Conservation (phyloP, 805 yeast species). For the Saturnispora silvae region DNA sequence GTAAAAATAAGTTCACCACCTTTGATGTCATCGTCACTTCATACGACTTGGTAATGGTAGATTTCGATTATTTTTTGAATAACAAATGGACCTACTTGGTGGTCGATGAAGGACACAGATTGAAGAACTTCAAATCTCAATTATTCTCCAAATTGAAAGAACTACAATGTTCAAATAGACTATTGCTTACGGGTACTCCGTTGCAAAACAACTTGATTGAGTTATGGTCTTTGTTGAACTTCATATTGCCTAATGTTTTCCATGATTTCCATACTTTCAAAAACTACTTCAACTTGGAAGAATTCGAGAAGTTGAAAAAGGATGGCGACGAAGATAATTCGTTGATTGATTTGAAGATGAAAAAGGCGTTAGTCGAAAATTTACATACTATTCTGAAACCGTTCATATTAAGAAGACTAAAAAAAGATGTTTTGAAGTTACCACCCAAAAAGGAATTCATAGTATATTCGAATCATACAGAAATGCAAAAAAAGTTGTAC, state of each 20-base stretch:
- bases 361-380: slow-evolving; percentile 56
- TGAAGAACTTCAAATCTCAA: slow-evolving; percentile 74
- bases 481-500: slow-evolving; percentile 45
- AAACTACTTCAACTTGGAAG: slow-evolving; percentile 85
- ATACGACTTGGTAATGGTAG: slow-evolving; percentile 71
- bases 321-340: slow-evolving; percentile 27
- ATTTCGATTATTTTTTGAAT: slow-evolving; percentile 42
- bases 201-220: slow-evolving; percentile 84
- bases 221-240: slow-evolving; percentile 85
- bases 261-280: slow-evolving; percentile 84
- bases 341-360: slow-evolving; percentile 46
- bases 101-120: slow-evolving; percentile 93
- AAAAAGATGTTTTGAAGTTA: slow-evolving; percentile 57
- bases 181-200: slow-evolving; percentile 92
- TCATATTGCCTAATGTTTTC: slow-evolving; percentile 86
- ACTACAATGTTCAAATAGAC: slow-evolving; percentile 56
- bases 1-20: slow-evolving; percentile 17
- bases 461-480: slow-evolving; percentile 59
- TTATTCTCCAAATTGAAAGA: slow-evolving; percentile 63
- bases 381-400: slow-evolving; percentile 85
- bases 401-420: slow-evolving; percentile 72
- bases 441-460: slow-evolving; percentile 90
- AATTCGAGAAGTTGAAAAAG: slow-evolving; percentile 31
- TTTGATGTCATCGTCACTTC: slow-evolving; percentile 62
- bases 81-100: slow-evolving; percentile 72